Evolutionary conservation across 1,284 basidiomycete genomes (phyloP).

Genomic region (Sphagnurus paluster): DNA sequence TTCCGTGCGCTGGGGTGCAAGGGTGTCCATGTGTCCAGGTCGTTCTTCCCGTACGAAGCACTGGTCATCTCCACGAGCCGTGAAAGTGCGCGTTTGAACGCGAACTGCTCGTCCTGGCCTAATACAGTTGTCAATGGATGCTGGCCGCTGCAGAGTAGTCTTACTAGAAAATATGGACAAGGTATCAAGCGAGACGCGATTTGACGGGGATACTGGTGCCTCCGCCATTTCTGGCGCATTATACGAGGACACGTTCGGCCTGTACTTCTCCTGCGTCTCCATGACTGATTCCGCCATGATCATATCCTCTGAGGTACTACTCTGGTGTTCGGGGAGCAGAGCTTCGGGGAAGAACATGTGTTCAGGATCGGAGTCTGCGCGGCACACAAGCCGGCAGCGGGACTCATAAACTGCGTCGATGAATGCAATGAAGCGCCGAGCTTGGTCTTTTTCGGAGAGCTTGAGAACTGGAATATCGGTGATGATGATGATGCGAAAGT

Average conservation of each 20-base stretch:
- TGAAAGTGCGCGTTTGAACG: not conserved
- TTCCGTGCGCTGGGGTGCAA: not conserved
- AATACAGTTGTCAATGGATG: not conserved
- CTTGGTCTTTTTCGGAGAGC: not conserved
- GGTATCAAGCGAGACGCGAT: not conserved
- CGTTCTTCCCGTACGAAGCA: not conserved
- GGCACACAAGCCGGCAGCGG: not conserved
- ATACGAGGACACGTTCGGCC: not conserved
- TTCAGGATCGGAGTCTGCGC: not conserved
- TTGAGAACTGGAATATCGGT: not conserved
- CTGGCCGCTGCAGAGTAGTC: not conserved
- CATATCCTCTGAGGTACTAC: not conserved
- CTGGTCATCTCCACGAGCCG: slow-evolving; percentile 1
- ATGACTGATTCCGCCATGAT: not conserved
- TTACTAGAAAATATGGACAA: not conserved
- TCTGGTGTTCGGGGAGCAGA: not conserved
- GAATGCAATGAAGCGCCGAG: slow-evolving; percentile 1
- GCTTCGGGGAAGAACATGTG: not conserved
- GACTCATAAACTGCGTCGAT: not conserved
- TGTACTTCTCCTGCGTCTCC: not conserved
- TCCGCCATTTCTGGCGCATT: not conserved
- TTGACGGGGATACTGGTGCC: not conserved
- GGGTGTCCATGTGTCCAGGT: not conserved
- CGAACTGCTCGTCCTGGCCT: not conserved
- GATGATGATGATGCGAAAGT: not conserved